A percentile compares a stretch with the other conserved stretches of the same genome.
Evolutionary conservation across 176 grass and related monocot genomes (phyloP).

Genomic region (Neostapfia colusana): DNA sequence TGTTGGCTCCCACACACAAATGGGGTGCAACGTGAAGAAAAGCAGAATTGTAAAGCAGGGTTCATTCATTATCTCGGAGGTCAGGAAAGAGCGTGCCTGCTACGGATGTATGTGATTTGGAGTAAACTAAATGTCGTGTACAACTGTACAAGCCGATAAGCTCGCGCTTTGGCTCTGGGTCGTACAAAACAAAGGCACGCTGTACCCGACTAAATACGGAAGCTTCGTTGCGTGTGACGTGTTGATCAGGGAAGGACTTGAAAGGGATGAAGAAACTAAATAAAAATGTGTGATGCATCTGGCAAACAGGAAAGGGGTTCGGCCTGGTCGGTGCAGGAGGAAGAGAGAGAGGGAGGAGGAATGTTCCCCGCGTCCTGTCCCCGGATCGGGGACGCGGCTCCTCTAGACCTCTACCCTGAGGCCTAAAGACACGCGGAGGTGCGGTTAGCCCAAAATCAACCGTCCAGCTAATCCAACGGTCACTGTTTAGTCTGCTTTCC

Average conservation of each 20-base stretch:
- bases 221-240: conserved; percentile 19
- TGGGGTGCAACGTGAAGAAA: neutral
- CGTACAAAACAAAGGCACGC: too few relatives aligned
- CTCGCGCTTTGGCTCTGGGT: neutral
- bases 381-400: too few relatives aligned
- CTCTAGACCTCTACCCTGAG: too few relatives aligned
- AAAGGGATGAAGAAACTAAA: neutral
- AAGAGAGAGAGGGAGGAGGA: too few relatives aligned
- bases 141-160: conserved; percentile 37
- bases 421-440: too few relatives aligned
- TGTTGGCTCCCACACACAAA: neutral
- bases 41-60: neutral
- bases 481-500: too few relatives aligned
- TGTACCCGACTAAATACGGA: conserved; percentile 26
- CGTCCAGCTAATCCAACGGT: too few relatives aligned
- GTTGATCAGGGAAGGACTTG: neutral
- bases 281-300: neutral
- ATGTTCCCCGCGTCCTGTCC: neutral
- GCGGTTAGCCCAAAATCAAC: too few relatives aligned
- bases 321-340: neutral
- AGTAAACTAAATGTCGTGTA: neutral
- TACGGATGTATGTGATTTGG: conserved; percentile 22
- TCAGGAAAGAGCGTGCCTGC: neutral
- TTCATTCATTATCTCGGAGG: neutral
- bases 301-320: neutral